These are phyloP conservation scores for Fusarium buxicola DNA, from an alignment of 2,329 filamentous ascomycete species.

Conservation along the genomic window DNA sequence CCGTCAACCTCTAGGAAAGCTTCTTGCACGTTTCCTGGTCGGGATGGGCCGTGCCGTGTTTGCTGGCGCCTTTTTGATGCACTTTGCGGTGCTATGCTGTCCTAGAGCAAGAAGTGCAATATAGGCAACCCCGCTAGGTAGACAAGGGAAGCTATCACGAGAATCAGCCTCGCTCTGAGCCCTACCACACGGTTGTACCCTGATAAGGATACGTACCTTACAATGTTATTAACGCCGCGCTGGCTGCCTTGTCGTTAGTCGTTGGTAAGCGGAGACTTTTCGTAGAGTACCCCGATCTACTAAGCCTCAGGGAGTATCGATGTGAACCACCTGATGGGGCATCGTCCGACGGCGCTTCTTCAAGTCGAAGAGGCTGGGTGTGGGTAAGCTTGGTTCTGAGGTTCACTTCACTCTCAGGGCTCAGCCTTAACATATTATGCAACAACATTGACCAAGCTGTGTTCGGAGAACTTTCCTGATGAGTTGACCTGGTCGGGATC, in stretches of 20 bases:
- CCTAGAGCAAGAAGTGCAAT: not conserved
- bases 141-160: conserved; percentile 13
- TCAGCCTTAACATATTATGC: not conserved
- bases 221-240: not conserved
- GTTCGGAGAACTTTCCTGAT: not conserved
- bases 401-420: not conserved
- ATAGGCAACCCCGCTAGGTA: not conserved
- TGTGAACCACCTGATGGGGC: not conserved
- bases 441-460: not conserved
- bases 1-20: conserved; percentile 3
- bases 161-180: conserved; percentile 30
- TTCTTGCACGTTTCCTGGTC: conserved; percentile 15
- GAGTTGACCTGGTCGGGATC: not conserved
- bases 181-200: conserved; percentile 1
- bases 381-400: not conserved
- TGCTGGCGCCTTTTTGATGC: conserved; percentile 13
- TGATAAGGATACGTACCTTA: not conserved
- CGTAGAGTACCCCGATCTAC: not conserved
- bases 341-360: not conserved
- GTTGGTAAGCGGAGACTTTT: not conserved
- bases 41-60: conserved; percentile 39
- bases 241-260: conserved; percentile 4
- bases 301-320: not conserved
- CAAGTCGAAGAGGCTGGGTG: conserved; percentile 2
- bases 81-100: not conserved